A percentile compares a stretch with the other conserved stretches of the same genome.
These are phyloP conservation scores for Endothia cerciana DNA, from an alignment of 2,329 filamentous ascomycete genomes.

Conservation along the genomic window DNA sequence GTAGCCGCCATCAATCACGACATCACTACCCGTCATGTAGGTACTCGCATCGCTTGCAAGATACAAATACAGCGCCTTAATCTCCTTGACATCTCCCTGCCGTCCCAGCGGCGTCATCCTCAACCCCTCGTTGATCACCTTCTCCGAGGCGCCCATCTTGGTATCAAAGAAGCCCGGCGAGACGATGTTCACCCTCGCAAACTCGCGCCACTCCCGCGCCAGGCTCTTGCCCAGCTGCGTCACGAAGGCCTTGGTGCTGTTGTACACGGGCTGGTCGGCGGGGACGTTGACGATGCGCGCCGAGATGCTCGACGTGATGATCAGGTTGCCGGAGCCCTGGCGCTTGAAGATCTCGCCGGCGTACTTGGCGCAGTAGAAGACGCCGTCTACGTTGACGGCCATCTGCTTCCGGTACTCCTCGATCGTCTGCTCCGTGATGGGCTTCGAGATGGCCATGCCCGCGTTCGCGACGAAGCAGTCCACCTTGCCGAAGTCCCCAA, in stretches of 20 bases:
- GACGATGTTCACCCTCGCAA: constrained; percentile 28
- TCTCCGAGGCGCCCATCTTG: constrained; percentile 53
- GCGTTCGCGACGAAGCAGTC: constrained; percentile 50
- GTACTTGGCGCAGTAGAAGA: constrained; percentile 49
- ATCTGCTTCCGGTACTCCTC: constrained; percentile 57
- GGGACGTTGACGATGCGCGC: constrained; percentile 55
- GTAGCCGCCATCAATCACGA: constrained; percentile 50
- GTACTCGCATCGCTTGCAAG: constrained; percentile 55
- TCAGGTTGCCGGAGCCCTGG: constrained; percentile 52
- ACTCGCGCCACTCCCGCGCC: constrained; percentile 49
- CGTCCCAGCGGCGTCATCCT: constrained; percentile 57
- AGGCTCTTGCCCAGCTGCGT: constrained; percentile 60
- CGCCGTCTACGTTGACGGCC: constrained; percentile 58
- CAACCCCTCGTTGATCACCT: constrained; percentile 49
- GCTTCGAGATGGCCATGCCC: constrained; percentile 57
- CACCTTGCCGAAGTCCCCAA: constrained; percentile 46
- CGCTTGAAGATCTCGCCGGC: constrained; percentile 47
- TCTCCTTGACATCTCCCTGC: constrained; percentile 66
- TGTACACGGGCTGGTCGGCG: constrained; percentile 59
- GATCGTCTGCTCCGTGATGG: constrained; percentile 56
- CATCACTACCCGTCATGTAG: constrained; percentile 54
- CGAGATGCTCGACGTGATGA: constrained; percentile 57
- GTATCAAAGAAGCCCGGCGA: constrained; percentile 53
- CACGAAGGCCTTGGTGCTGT: constrained; percentile 58
- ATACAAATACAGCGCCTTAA: constrained; percentile 63